These are phyloP conservation scores for Leavenworthia alabamica DNA, from an alignment of 345 rosid species.

Conservation along the genomic window DNA sequence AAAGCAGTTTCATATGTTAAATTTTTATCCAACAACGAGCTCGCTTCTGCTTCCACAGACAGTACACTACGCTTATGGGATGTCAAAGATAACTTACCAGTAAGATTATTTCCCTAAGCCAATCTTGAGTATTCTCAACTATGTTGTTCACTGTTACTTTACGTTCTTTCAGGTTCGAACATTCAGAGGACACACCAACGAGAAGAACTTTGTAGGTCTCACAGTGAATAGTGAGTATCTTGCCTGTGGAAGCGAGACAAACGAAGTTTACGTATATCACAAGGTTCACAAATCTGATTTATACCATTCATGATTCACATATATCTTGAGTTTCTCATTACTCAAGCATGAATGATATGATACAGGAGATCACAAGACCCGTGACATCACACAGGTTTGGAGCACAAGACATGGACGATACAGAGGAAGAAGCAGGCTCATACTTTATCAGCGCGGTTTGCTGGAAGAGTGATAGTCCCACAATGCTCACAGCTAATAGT, in stretches of 20 bases:
- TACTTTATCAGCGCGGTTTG: conserved; percentile 97
- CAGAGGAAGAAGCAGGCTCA: conserved; percentile 81
- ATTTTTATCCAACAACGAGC: conserved; percentile 86
- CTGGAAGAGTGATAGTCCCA: conserved; percentile 96
- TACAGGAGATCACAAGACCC: conserved; percentile 80
- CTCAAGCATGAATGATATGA: neutral
- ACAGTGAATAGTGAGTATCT: conserved; percentile 76
- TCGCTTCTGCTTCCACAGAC: conserved; percentile 97
- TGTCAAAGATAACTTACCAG: conserved; percentile 79
- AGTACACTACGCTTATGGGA: conserved; percentile 94
- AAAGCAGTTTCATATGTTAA: conserved; percentile 96
- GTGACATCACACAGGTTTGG: conserved; percentile 84
- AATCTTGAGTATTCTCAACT: conserved; percentile 7
- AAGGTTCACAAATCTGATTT: conserved; percentile 43
- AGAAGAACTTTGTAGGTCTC: conserved; percentile 95
- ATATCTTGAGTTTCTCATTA: conserved; percentile 1
- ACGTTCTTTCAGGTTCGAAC: conserved; percentile 58
- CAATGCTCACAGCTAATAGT: conserved; percentile 91
- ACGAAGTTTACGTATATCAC: conserved; percentile 92
- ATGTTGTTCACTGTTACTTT: neutral
- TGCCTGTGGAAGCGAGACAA: conserved; percentile 94
- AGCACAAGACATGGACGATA: conserved; percentile 74
- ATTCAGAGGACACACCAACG: conserved; percentile 83
- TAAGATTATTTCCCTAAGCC: conserved; percentile 18
- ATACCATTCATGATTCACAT: neutral